Evolutionary conservation across 805 yeast genomes (phyloP).

Genomic region (Diddensiella transvaalensis): DNA sequence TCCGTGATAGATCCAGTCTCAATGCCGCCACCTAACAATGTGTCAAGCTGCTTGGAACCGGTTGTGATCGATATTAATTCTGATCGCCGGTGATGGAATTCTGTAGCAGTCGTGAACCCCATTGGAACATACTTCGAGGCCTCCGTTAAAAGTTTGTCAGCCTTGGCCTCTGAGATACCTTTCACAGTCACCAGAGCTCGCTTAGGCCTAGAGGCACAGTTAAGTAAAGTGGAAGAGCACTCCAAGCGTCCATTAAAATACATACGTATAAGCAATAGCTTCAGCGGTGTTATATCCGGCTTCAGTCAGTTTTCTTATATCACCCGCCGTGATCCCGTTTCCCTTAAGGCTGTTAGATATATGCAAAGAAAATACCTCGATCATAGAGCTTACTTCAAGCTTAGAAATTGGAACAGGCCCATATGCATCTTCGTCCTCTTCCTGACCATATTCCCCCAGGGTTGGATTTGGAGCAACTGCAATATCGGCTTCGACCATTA

Average conservation of each 20-base stretch:
- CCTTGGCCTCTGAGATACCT: constrained; percentile 95
- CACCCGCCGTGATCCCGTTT: constrained; percentile 79
- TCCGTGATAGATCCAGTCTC: constrained; percentile 98
- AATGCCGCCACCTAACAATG: constrained; percentile 91
- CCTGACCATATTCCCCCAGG: constrained; percentile 1
- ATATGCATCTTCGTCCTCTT: constrained; percentile 14
- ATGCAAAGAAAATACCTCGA: background rate
- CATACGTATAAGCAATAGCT: constrained; percentile 79
- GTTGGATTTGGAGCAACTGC: background rate
- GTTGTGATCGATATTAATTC: constrained; percentile 92
- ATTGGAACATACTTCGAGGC: constrained; percentile 86
- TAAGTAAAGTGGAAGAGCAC: background rate
- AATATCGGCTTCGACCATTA: background rate
- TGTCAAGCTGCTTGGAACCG: constrained; percentile 91
- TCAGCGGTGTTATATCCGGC: constrained; percentile 89
- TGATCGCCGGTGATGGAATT: constrained; percentile 82
- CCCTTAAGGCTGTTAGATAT: constrained; percentile 10
- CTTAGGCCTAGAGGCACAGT: constrained; percentile 48
- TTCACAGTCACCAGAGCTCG: constrained; percentile 71
- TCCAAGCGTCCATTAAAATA: background rate
- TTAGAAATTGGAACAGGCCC: constrained; percentile 17
- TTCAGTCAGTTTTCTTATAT: constrained; percentile 73
- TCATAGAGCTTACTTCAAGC: constrained; percentile 4
- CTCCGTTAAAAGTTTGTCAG: constrained; percentile 75
- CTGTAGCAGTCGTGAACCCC: constrained; percentile 97